Evolutionary conservation across 2,329 filamentous ascomycete genomes (phyloP), one percentile per base, ranked within the genome.

Genomic region (Malbranchea zuffiana): DNA sequence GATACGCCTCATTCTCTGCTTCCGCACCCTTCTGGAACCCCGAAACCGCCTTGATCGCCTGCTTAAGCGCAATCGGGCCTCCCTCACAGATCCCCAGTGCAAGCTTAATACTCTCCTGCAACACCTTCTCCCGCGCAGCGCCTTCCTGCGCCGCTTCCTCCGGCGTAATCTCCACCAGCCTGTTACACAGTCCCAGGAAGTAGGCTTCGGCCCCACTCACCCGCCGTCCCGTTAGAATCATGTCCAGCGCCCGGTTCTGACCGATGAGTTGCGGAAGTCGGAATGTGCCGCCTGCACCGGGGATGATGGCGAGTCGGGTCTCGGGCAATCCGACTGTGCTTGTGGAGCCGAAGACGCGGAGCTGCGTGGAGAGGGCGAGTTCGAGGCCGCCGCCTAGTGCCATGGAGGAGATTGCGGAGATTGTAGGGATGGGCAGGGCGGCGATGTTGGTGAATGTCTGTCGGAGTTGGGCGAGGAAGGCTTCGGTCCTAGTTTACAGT

Each of bases 361-460:
- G 77, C 60, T 90, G 78, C 1, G 88, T 93, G 48, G 81, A 78
- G 5, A 98, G 75, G 1, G 86, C 88, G 36, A 98, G 75, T 63
- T 98, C 90, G 46, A 98, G 78, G 31, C 90, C 90, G 51, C 90
- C 90, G 45, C 90, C 90, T 19, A 96, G 79, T 4, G 90, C 90
- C 40, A 83, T 66, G 33, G 83, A 90, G 37, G 81, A 80, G 44
- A 98, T 75, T 40, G 86, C 86, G 3, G 82, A 79, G 55, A 98
- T 88, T 35, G 88, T 93, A 18, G 90, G 90, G 48, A 96, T 78
- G 10, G 81, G 82, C 27, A 98, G 78, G 42, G 68, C 59, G 18
- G 83, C 72, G 41, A 98, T 74, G 27, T 73, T 67, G 26, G 74
- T 67, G 53, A 98, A 78, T 32, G 88, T 92, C 34, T 62, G 62